phyloP scores from a whole-genome alignment of 192 early-diverging fungal genomes.

The Linnemannia schmuckeri region DNA sequence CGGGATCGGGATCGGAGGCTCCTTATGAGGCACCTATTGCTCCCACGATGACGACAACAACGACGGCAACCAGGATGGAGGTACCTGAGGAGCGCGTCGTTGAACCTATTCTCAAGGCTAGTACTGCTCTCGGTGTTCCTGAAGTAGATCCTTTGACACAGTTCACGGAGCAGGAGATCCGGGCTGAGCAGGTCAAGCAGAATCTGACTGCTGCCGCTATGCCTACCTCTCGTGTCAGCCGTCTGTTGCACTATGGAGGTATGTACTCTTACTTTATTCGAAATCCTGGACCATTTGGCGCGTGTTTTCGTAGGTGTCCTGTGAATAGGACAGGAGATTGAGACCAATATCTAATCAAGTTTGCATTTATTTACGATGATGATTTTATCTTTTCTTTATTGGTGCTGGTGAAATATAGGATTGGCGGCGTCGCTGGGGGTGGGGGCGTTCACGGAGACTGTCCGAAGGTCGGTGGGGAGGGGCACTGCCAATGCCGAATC shows the following conservation, averaged over 20 bases:
- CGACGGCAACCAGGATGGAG: background rate
- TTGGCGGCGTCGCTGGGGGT: constrained; percentile 33
- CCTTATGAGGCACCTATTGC: background rate
- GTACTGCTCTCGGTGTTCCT: too few relatives aligned
- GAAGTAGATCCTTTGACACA: background rate
- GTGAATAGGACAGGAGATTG: background rate
- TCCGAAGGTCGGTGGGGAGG: constrained; percentile 41
- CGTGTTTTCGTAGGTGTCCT: background rate
- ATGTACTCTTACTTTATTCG: constrained; percentile 27
- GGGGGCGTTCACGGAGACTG: constrained; percentile 36
- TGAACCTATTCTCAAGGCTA: background rate
- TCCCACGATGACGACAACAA: background rate
- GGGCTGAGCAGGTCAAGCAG: constrained; percentile 18
- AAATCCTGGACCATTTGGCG: background rate
- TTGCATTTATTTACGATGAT: background rate
- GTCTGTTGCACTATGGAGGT: constrained; percentile 88
- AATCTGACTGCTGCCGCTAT: constrained; percentile 70
- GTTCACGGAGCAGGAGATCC: constrained; percentile 12
- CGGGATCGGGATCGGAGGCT: background rate
- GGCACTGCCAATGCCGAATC: constrained; percentile 39
- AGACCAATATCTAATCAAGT: background rate
- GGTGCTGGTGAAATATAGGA: background rate
- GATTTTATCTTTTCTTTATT: background rate
- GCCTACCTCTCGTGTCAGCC: constrained; percentile 80
- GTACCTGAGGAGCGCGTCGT: background rate